Percentiles rank a stretch among this genome's conserved stretches.
Evolutionary conservation across 2,329 filamentous ascomycete species (phyloP).

Genomic region (Exophiala mesophila): DNA sequence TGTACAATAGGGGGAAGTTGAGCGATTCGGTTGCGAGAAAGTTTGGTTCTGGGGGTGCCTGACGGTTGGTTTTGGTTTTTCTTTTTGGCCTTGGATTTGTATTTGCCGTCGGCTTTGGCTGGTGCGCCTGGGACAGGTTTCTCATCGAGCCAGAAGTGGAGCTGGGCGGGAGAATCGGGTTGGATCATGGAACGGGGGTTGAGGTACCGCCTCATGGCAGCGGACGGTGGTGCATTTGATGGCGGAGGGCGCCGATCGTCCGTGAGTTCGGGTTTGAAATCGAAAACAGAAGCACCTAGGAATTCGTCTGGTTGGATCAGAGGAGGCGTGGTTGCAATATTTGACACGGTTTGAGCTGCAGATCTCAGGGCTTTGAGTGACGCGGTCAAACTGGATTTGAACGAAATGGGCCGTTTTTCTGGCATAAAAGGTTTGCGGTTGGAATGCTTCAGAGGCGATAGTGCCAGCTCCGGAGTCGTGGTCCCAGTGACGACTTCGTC

Average conservation of each 20-base stretch:
- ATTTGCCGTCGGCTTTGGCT: constrained; percentile 4
- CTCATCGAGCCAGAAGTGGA: constrained; percentile 41
- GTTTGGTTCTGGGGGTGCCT: neutral
- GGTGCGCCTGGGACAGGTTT: constrained; percentile 1
- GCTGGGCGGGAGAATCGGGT: constrained; percentile 39
- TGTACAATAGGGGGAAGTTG: constrained; percentile 53
- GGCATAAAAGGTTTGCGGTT: constrained; percentile 9
- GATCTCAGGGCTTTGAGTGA: constrained; percentile 58
- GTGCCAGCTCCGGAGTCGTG: constrained; percentile 12
- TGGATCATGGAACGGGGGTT: constrained; percentile 42
- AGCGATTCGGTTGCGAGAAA: constrained; percentile 3
- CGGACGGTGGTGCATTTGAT: constrained; percentile 49
- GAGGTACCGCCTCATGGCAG: constrained; percentile 56
- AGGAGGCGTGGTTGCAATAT: constrained; percentile 48
- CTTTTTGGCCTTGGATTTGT: constrained; percentile 19
- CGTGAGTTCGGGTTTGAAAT: constrained; percentile 53
- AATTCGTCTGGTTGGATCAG: constrained; percentile 54
- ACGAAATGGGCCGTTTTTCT: constrained; percentile 37
- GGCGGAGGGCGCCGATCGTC: constrained; percentile 57
- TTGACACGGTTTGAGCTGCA: constrained; percentile 57
- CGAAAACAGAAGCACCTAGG: constrained; percentile 53
- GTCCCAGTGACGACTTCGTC: constrained; percentile 23
- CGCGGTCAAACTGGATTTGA: constrained; percentile 61
- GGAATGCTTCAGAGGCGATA: constrained; percentile 27
- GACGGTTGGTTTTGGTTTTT: constrained; percentile 25